Conservation (phyloP, 257 asterid genomes). For the Solanum peruvianum region DNA sequence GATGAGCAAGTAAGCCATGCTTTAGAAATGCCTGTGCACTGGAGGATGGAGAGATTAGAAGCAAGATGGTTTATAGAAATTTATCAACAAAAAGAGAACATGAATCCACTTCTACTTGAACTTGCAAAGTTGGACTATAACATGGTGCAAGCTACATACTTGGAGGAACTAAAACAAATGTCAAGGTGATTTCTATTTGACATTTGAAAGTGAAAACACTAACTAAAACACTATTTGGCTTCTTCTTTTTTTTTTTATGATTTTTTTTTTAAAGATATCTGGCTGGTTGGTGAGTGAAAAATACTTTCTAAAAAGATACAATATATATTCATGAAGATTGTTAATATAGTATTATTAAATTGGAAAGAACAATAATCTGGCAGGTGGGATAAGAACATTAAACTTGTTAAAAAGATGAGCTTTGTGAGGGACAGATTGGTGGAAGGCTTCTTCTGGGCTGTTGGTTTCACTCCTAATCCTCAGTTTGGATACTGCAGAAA, state of each 20-base stretch:
- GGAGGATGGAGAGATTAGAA: slow-evolving; percentile 18
- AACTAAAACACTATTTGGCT: not conserved
- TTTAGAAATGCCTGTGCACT: slow-evolving; percentile 19
- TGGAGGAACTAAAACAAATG: slow-evolving; percentile 19
- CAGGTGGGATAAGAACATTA: slow-evolving; percentile 14
- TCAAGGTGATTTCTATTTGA: not conserved
- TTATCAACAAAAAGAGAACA: not conserved
- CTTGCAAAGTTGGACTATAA: slow-evolving; percentile 29
- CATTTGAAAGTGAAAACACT: not conserved
- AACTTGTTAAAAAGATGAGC: slow-evolving; percentile 9
- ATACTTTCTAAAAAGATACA: not conserved
- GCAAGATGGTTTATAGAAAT: slow-evolving; percentile 15
- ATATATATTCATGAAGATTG: too few relatives aligned
- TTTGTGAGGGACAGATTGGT: slow-evolving; percentile 25
- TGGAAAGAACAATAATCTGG: not conserved
- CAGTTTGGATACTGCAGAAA: not conserved
- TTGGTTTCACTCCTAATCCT: slow-evolving; percentile 18
- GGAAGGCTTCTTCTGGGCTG: slow-evolving; percentile 21
- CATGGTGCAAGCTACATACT: slow-evolving; percentile 12
- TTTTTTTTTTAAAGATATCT: not conserved
- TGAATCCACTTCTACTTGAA: slow-evolving; percentile 14
- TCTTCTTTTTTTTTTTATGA: not conserved
- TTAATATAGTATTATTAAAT: not conserved
- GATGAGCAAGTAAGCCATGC: slow-evolving; percentile 12
- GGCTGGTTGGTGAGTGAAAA: not conserved